Base-by-base conservation (phyloP, 345 rosid genomes). In the Rhizophora mangle region DNA sequence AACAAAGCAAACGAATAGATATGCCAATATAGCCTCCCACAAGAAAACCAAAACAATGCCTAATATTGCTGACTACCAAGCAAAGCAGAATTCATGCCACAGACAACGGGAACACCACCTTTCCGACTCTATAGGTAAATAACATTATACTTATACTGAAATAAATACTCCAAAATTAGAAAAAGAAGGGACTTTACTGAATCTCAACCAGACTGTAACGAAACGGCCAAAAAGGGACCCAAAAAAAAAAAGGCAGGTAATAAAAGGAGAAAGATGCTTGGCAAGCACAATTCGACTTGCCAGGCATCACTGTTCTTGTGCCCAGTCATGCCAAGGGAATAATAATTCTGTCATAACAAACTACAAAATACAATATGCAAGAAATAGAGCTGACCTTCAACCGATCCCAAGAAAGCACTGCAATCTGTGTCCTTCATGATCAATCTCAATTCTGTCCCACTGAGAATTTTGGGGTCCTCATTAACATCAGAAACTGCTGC, bases 401-500 rank as follows among this genome's bases (percentile, higher is more conserved):
- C 54, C 65, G 92, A 77, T 19, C 96, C 97, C 80, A 81, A 58
- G 82, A 91, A 89, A 74, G 83, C 94, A 74, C 74, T 89, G 78
- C 91, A 87, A 46, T 73, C 73, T 19, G 83, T 83, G 70, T 93
- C 92, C 57, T 56, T 64, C 85, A 52, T 75, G 22, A 70, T 1
- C 74, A 91, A 60, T 53, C 55, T 74, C 71, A 93, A 75, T 73
- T 81, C 58, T 2, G 85, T 88, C 64, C 82, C 92, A 64, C 68
- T 78, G 47, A 93, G 94, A 74, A 89, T 67, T 32, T 53, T 72
- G 31, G 77, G 62, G 64, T 85, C 81, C 46, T 73, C 74, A 52
- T 91, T 93, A 64, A 93, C 81, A 79, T 86, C 97, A 34, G 80
- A 66, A 0, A 82, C 79, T 4, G 96, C 97, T 30, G 87, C 86